Evolutionary conservation across 345 rosid genomes (phyloP), one percentile per base, ranked within the genome.

Genomic region (Camelina sativa): DNA sequence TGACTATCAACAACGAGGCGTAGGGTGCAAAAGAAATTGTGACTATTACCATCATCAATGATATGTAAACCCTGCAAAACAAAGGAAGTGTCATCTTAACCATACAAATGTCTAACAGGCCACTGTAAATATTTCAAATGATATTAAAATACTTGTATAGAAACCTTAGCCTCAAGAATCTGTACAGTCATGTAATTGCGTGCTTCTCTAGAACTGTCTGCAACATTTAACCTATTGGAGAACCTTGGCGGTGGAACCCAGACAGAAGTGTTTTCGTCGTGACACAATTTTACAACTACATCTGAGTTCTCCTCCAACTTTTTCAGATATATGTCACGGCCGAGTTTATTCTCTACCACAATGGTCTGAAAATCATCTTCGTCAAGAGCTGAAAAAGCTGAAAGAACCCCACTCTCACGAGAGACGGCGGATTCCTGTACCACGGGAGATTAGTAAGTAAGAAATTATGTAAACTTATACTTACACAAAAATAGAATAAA

Each of bases 211-310:
- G 84, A 84, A 82, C 85, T 89, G 80, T 95, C 93, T 38, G 93
- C 87, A 78, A 87, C 84, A 81, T 88, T 90, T 74, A 92, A 74
- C 72, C 92, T 84, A 78, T 95, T 96, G 16, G 94, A 87, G 77
- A 95, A 92, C 80, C 97, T 90, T 41, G 96, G 91, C 70, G 99
- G 97, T 70, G 97, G 99, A 80, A 95, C 83, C 97, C 99, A 90
- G 30, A 92, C 82, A 75, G 88, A 78, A 71, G 82, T 58, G 47
- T 66, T 79, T 63, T 88, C 88, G 66, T 84, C 83, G 80, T 87
- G 84, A 77, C 76, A 83, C 50, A 95, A 85, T 46, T 84, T 82
- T 47, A 85, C 87, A 60, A 86, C 85, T 10, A 69, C 72, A 62
- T 84, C 87, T 28, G 81, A 80, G 78, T 89, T 83, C 65, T 85